Evolutionary conservation across 2,329 filamentous ascomycete genomes (phyloP).

Genomic region (Stachybotrys echinatus): DNA sequence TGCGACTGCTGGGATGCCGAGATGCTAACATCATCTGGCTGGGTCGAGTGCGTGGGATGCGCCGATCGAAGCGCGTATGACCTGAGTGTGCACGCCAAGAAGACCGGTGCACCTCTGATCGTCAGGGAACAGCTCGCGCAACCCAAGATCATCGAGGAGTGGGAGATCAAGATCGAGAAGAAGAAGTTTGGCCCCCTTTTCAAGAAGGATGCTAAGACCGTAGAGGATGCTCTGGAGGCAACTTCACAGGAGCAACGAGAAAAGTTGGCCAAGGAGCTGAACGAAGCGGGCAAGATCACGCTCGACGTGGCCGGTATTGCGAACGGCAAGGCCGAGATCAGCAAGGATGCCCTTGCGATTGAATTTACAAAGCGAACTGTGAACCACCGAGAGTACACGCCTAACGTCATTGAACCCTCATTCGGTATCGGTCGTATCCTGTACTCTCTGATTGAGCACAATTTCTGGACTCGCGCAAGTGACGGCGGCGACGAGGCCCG

Average conservation of each 20-base stretch:
- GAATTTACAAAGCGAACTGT: slow-evolving; percentile 79
- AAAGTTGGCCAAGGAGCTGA: slow-evolving; percentile 69
- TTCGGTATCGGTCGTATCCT: slow-evolving; percentile 95
- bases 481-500: slow-evolving; percentile 66
- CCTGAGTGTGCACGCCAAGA: slow-evolving; percentile 85
- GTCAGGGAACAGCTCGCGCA: slow-evolving; percentile 78
- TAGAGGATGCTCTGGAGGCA: slow-evolving; percentile 73
- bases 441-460: slow-evolving; percentile 90
- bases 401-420: slow-evolving; percentile 94
- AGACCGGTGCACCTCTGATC: slow-evolving; percentile 79
- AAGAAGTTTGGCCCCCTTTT: slow-evolving; percentile 95
- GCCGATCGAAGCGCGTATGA: slow-evolving; percentile 95
- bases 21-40: slow-evolving; percentile 84
- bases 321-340: slow-evolving; percentile 72
- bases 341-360: slow-evolving; percentile 74
- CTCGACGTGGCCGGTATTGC: slow-evolving; percentile 65
- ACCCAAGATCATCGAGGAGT: slow-evolving; percentile 79
- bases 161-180: slow-evolving; percentile 81
- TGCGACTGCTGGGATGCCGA: slow-evolving; percentile 98
- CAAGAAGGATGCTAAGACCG: slow-evolving; percentile 86
- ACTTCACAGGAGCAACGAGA: slow-evolving; percentile 78
- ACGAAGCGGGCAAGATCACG: slow-evolving; percentile 67
- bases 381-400: slow-evolving; percentile 84
- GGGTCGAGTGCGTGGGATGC: slow-evolving; percentile 98
- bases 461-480: slow-evolving; percentile 78